These are phyloP conservation scores for Ilyonectria mors-panacis DNA, from an alignment of 2,329 filamentous ascomycete species.

Conservation along the genomic window DNA sequence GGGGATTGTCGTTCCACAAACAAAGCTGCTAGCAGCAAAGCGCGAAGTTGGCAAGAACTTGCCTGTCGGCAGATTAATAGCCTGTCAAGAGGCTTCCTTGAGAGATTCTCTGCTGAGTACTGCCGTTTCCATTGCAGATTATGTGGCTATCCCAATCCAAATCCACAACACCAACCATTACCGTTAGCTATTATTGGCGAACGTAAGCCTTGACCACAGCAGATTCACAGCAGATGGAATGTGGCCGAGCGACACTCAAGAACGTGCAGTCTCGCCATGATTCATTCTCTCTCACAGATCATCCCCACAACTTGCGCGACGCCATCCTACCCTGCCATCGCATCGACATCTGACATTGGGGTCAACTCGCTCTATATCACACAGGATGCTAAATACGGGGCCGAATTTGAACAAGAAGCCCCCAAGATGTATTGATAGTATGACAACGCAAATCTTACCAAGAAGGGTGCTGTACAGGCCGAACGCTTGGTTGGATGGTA, in stretches of 20 bases:
- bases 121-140: too few species aligned
- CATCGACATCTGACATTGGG: conserved; percentile 8
- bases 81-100: too few species aligned
- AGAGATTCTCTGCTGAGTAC: too few species aligned
- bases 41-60: too few species aligned
- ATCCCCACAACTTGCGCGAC: conserved; percentile 6
- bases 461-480: too few species aligned
- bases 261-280: conserved; percentile 1
- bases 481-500: too few species aligned
- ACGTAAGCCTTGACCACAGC: conserved; percentile 3
- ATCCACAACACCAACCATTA: background rate
- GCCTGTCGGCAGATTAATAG: too few species aligned
- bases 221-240: background rate
- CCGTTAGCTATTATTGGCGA: conserved; percentile 20
- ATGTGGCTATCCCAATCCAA: too few species aligned
- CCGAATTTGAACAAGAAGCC: conserved; percentile 18
- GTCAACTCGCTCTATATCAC: conserved; percentile 16
- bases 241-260: conserved; percentile 2
- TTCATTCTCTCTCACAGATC: background rate
- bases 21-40: too few species aligned
- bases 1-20: too few species aligned
- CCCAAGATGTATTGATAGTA: conserved; percentile 23
- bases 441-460: conserved; percentile 17
- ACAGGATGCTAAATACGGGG: conserved; percentile 5
- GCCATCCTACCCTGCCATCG: conserved; percentile 3